Base-by-base conservation (phyloP, 208 protist species). In the Leptomonas pyrrhocoris region DNA sequence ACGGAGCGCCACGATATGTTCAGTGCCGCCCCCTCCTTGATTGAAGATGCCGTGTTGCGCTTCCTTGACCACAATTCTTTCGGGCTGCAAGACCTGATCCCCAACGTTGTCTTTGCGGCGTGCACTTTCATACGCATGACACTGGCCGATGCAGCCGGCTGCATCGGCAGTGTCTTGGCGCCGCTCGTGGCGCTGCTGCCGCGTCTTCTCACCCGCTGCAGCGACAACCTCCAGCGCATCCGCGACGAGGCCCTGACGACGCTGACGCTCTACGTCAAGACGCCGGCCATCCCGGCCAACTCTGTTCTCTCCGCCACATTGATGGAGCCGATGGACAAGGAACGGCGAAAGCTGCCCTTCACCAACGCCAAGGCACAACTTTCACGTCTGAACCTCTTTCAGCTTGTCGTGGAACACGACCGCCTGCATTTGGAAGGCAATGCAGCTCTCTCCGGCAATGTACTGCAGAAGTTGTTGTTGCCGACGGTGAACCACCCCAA, bases 71-170 rank as follows among this genome's bases (percentile, higher is more conserved):
- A 83, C 38, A 94, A 90, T 63, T 65, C 64, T 13, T 88, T 84
- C 40, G 93, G 93, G 2, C 65, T 97, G 46, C 90, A 96, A 60
- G 93, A 97, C 61, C 60, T 74, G 6, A 87, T 97, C 23, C 85
- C 89, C 19, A 90, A 84, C 46, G 88, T 96, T 4, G 86, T 95
- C 0, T 73, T 83, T n/a, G 84, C 85, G 1, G 70, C 78, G 8
- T 93, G 87, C 65, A 80, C 55, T 0, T 92, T 94, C 77, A 75
- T 97, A 2, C 81, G 86, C 23, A 86, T 84, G 74, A 57, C 75
- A 18, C 63, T 97, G 12, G 68, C 57, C 1, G 87, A 90, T 48
- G 68, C 84, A 23, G 40, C 72, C 45, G 48, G 81, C 13, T 86
- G 81, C 45, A 72, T 92, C 19, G 25, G 40, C 12, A 55, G 28